phyloP scores from a whole-genome alignment of 129 eudicot species.

The Ambrosia artemisiifolia region DNA sequence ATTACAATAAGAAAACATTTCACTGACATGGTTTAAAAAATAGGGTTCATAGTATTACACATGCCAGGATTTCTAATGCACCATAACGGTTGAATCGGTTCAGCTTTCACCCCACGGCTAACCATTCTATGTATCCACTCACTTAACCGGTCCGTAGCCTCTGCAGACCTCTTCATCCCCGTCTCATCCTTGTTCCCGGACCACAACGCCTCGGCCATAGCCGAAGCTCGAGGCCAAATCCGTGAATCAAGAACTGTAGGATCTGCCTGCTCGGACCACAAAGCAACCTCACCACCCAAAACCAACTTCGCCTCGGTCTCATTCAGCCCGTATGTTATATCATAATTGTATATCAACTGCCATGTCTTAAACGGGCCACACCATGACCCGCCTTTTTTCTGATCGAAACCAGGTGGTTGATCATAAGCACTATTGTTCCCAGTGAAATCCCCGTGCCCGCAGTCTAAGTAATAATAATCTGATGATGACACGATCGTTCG shows the following conservation, averaged over 20 bases:
- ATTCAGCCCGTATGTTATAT: constrained; percentile 63
- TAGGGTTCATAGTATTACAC: constrained; percentile 64
- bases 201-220: constrained; percentile 81
- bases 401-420: constrained; percentile 52
- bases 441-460: constrained; percentile 88
- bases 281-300: constrained; percentile 91
- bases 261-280: constrained; percentile 96
- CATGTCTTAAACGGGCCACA: constrained; percentile 90
- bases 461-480: constrained; percentile 76
- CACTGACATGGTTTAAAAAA: neutral
- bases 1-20: constrained; percentile 16
- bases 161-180: constrained; percentile 81
- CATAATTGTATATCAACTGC: constrained; percentile 83
- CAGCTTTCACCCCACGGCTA: constrained; percentile 71
- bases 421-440: constrained; percentile 63
- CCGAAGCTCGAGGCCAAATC: constrained; percentile 81
- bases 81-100: constrained; percentile 96
- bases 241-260: constrained; percentile 62
- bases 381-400: constrained; percentile 79
- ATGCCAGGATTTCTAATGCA: constrained; percentile 79
- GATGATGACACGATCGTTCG: constrained; percentile 78
- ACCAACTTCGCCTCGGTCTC: constrained; percentile 62
- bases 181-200: constrained; percentile 73
- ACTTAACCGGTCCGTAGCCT: constrained; percentile 75
- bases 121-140: constrained; percentile 92